Evolutionary conservation across 192 early-diverging fungal species (phyloP).

Genomic region (Radiomyces spectabilis): DNA sequence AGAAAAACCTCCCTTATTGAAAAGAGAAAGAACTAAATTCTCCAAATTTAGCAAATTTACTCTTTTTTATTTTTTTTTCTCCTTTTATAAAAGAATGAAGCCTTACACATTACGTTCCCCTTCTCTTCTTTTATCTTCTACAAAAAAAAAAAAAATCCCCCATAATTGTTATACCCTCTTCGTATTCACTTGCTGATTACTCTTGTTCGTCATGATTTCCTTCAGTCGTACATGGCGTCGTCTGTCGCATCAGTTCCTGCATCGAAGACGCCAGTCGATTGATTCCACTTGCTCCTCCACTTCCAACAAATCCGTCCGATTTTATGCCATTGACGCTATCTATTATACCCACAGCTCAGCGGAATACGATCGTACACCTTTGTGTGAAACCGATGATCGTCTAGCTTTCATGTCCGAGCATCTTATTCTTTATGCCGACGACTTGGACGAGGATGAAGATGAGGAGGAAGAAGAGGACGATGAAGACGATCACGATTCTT

Average conservation of each 20-base stretch:
- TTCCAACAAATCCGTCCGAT: neutral
- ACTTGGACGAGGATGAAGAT: neutral
- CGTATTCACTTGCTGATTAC: neutral
- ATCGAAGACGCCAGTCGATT: neutral
- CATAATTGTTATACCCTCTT: neutral
- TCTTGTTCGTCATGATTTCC: neutral
- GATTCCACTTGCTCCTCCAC: neutral
- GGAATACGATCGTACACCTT: slow-evolving; percentile 4
- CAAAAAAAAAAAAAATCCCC: neutral
- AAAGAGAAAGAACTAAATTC: no score
- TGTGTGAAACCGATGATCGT: neutral
- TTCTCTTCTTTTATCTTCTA: neutral
- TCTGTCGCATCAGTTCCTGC: neutral
- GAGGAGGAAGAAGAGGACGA: neutral
- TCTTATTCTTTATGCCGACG: neutral
- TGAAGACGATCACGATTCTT: no score
- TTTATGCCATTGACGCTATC: neutral
- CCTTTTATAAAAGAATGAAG: no score
- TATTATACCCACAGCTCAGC: slow-evolving; percentile 3
- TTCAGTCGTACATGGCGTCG: neutral
- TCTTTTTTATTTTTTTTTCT: no score
- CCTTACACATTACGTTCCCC: no score
- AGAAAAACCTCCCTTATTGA: no score
- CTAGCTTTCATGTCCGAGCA: no score
- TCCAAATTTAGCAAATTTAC: no score